Evolutionary conservation across 2,329 filamentous ascomycete species (phyloP), one percentile per base, ranked within the genome.

Genomic region (Sclerotinia glacialis): DNA sequence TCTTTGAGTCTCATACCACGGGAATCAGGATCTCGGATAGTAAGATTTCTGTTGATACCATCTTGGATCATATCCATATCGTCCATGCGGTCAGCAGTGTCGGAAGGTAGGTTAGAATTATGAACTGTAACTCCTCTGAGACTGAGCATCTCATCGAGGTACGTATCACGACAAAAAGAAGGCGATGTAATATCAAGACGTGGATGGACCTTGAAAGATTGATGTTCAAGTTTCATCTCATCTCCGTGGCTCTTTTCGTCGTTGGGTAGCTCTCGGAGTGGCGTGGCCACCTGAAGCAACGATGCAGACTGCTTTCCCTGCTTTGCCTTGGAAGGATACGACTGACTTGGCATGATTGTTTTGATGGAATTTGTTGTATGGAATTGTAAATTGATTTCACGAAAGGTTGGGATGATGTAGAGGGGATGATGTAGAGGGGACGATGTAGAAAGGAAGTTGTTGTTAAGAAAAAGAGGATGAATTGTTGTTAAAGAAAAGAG

Each of bases 241-340:
- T 4, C 18, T 1, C 31, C 11, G 5, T 14, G 6, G 55, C 0
- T 2, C 1, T 0, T 34, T 34, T 11, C 16, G 0, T 16, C n/a
- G 9, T 46, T 1, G 2, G 1, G 26, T 52, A 7, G 49, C 26
- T 28, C 26, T 52, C 5, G 26, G 5, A 34, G 16, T 28, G 16
- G 21, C 16, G 12, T 21, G 49, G 26, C n/a, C 23, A 3, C n/a
- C 47, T 11, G 46, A 7, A 47, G 21, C 18, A 47, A 26, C 23
- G 7, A 42, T 11, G 37, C 3, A 9, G 11, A 14, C 4, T 12
- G 11, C n/a, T 50, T 42, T 26, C 5, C 16, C 5, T 37, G n/a
- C n/a, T n/a, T n/a, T n/a, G n/a, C n/a, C n/a, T n/a, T 26, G 8
- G 37, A 2, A 58, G 14, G 9, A 59, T 40, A 5, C 31, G 18